Evolutionary conservation across 2,329 filamentous ascomycete species (phyloP).

Genomic region (Madurella mycetomatis): DNA sequence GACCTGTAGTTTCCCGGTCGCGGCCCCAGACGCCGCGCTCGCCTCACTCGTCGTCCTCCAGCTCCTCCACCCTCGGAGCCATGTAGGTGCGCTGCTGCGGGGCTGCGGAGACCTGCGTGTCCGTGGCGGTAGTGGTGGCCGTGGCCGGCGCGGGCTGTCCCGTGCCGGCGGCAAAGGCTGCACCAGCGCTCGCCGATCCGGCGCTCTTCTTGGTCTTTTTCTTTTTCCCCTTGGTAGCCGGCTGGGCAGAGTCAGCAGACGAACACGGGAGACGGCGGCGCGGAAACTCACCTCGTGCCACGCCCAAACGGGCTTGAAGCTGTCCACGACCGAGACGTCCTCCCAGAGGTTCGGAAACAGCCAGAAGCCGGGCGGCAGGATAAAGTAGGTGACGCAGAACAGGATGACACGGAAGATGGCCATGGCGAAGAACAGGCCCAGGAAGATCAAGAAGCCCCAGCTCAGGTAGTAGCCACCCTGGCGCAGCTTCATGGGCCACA

Average conservation of each 20-base stretch:
- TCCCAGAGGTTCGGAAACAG: conserved; percentile 97
- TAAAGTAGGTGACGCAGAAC: conserved; percentile 89
- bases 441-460: conserved; percentile 84
- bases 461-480: conserved; percentile 96
- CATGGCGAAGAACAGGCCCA: conserved; percentile 96
- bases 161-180: conserved; percentile 48
- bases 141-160: conserved; percentile 49
- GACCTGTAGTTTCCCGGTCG: not conserved
- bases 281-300: conserved; percentile 80
- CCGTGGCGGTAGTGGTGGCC: conserved; percentile 54
- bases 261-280: conserved; percentile 9
- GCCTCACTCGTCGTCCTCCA: conserved; percentile 31
- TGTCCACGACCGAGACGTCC: conserved; percentile 97
- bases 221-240: conserved; percentile 46
- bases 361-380: conserved; percentile 84
- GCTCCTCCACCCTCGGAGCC: conserved; percentile 37
- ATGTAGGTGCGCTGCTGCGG: conserved; percentile 43
- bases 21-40: conserved; percentile 1
- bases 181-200: conserved; percentile 35
- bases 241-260: not conserved
- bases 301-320: conserved; percentile 92
- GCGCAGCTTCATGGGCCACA: conserved; percentile 89
- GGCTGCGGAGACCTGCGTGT: conserved; percentile 48
- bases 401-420: conserved; percentile 93
- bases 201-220: conserved; percentile 45